Evolutionary conservation across 371 early-diverging fungal species (phyloP).

Genomic region (Parasitella parasitica): DNA sequence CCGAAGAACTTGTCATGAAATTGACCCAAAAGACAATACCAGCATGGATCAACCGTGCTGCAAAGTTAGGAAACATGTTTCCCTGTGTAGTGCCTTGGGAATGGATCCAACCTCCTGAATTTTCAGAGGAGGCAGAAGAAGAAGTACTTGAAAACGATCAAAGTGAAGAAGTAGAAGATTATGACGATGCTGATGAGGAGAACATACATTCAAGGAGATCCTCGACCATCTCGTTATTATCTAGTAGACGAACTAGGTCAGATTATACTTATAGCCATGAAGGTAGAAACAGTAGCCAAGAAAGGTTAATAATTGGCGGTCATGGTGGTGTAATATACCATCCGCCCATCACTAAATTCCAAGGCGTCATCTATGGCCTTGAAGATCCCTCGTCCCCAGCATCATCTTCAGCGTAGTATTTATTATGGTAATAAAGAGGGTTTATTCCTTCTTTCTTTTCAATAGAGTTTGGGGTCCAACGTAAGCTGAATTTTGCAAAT

Average conservation of each 20-base stretch:
- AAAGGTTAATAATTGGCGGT: background rate
- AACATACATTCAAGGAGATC: constrained; percentile 4
- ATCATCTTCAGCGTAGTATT: background rate
- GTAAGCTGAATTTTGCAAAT: constrained; percentile 24
- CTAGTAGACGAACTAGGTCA: constrained; percentile 7
- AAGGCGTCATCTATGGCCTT: constrained; percentile 8
- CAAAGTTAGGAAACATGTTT: constrained; percentile 55
- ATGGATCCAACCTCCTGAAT: constrained; percentile 57
- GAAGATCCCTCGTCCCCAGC: background rate
- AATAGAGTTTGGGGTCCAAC: constrained; percentile 28
- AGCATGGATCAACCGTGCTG: constrained; percentile 61
- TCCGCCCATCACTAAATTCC: constrained; percentile 10
- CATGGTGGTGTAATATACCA: background rate
- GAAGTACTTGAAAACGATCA: background rate
- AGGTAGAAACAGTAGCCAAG: constrained; percentile 4
- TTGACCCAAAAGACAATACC: constrained; percentile 49
- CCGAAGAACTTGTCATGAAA: constrained; percentile 42
- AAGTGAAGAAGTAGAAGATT: constrained; percentile 3
- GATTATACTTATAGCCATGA: constrained; percentile 4
- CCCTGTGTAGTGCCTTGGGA: constrained; percentile 61
- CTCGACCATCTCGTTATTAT: constrained; percentile 20
- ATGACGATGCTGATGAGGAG: background rate
- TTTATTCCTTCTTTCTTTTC: constrained; percentile 6
- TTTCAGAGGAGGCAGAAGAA: constrained; percentile 21
- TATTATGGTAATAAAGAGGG: background rate